Conservation (phyloP, 352 stramenopile genomes). For the Phytopythium ostracodes region DNA sequence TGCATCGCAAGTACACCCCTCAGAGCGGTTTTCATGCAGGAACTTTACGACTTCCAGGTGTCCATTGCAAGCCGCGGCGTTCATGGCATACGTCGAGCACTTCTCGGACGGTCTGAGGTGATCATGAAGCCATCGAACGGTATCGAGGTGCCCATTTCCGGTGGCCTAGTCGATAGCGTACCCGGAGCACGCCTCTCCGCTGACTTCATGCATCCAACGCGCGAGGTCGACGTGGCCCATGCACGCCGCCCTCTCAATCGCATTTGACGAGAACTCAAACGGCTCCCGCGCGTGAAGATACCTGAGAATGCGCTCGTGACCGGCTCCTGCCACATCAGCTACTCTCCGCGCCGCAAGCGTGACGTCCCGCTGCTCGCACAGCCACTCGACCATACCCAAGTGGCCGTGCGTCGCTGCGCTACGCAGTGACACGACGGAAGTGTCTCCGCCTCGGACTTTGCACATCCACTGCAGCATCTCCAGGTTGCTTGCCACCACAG, state of each 20-base stretch:
- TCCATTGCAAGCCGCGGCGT: slow-evolving; percentile 20
- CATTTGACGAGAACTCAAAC: not conserved
- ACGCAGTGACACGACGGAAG: not conserved
- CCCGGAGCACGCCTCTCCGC: not conserved
- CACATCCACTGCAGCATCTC: not conserved
- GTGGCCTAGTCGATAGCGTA: not conserved
- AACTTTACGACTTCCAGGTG: slow-evolving; percentile 29
- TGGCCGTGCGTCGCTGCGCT: not conserved
- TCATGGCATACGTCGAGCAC: slow-evolving; percentile 11
- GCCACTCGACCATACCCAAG: not conserved
- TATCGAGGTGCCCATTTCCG: not conserved
- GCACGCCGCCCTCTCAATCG: not conserved
- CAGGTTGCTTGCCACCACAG: not conserved
- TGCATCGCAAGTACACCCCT: slow-evolving; percentile 22
- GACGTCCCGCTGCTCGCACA: too few relatives aligned
- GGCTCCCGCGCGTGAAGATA: not conserved
- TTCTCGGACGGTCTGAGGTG: not conserved
- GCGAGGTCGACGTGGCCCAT: not conserved
- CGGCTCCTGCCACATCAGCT: not conserved
- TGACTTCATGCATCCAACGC: not conserved
- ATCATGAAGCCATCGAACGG: not conserved
- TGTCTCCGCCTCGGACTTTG: not conserved
- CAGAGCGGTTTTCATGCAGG: slow-evolving; percentile 20
- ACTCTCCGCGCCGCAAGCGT: not conserved
- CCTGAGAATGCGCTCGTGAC: not conserved